Evolutionary conservation across 148 eudicot genomes (phyloP).

Genomic region (Vaccinium corymbosum): DNA sequence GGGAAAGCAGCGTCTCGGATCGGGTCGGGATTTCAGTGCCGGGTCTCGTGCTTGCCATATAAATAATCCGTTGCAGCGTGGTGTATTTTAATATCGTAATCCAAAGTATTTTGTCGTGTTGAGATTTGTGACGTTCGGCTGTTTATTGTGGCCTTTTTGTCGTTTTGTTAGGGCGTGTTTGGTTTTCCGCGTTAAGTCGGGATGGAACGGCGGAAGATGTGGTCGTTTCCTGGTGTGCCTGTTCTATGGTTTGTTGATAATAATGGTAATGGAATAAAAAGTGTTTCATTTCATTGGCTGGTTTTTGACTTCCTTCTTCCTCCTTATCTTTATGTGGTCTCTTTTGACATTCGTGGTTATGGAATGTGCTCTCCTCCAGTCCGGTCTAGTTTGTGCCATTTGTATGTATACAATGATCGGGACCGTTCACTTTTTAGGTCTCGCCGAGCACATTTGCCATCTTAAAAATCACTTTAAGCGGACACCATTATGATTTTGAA

Average conservation of each 20-base stretch:
- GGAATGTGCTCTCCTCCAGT: too few relatives aligned
- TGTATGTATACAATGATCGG: too few relatives aligned
- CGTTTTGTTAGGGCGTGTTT: conserved; percentile 4
- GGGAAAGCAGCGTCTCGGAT: conserved; percentile 33
- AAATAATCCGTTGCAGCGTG: background rate
- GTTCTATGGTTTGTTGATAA: background rate
- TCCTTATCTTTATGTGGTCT: too few relatives aligned
- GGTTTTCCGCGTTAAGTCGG: background rate
- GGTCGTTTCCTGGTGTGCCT: background rate
- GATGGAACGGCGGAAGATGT: background rate
- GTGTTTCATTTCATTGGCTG: background rate
- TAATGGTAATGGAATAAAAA: conserved; percentile 7
- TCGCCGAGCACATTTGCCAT: too few relatives aligned
- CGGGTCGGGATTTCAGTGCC: conserved; percentile 32
- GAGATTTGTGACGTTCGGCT: too few relatives aligned
- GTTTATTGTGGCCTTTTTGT: background rate
- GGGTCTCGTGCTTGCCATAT: conserved; percentile 34
- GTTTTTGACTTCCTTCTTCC: background rate
- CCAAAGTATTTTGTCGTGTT: background rate
- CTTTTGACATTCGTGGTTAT: too few relatives aligned
- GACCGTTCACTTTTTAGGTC: too few relatives aligned
- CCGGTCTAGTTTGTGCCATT: too few relatives aligned
- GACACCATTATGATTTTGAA: too few relatives aligned
- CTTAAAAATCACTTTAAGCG: too few relatives aligned
- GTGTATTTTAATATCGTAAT: too few relatives aligned